Percentiles rank a stretch among this genome's conserved stretches.
Evolutionary conservation across 768 basidiomycete species (phyloP).

Genomic region (Nidularia pulvinata): DNA sequence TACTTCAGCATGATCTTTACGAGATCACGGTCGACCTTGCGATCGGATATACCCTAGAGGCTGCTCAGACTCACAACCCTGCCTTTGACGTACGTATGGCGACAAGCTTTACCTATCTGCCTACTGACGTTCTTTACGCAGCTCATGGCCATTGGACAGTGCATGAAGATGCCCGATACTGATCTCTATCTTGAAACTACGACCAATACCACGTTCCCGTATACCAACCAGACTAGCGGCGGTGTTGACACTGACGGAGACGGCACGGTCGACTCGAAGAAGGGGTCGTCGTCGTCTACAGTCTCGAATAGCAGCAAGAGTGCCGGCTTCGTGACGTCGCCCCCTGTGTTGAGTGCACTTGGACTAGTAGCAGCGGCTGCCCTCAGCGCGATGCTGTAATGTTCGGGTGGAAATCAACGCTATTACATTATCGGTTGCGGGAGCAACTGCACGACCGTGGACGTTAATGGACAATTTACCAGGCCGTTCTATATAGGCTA

Average conservation of each 20-base stretch:
- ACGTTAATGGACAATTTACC: too few relatives aligned
- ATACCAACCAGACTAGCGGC: constrained; percentile 31
- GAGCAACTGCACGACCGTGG: too few relatives aligned
- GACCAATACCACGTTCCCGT: constrained; percentile 67
- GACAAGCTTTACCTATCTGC: too few relatives aligned
- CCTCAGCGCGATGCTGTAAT: neutral
- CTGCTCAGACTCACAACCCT: constrained; percentile 68
- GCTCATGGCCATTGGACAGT: constrained; percentile 79
- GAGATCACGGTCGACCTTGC: constrained; percentile 89
- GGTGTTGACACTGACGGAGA: constrained; percentile 37
- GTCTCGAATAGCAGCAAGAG: neutral
- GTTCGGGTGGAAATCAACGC: too few relatives aligned
- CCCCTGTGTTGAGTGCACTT: neutral
- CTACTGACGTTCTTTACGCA: constrained; percentile 15
- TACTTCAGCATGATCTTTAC: constrained; percentile 87
- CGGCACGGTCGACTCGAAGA: constrained; percentile 30
- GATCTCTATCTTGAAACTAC: constrained; percentile 89
- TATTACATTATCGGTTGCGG: too few relatives aligned
- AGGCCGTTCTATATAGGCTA: too few relatives aligned
- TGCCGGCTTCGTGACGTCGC: neutral
- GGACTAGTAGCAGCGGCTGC: neutral
- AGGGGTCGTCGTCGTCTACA: constrained; percentile 7
- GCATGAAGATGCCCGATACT: constrained; percentile 58
- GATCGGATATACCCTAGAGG: constrained; percentile 80
- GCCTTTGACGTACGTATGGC: constrained; percentile 52